Evolutionary conservation across 2,329 filamentous ascomycete genomes (phyloP), one percentile per base, ranked within the genome.

Genomic region (Fusarium odoratissimum): DNA sequence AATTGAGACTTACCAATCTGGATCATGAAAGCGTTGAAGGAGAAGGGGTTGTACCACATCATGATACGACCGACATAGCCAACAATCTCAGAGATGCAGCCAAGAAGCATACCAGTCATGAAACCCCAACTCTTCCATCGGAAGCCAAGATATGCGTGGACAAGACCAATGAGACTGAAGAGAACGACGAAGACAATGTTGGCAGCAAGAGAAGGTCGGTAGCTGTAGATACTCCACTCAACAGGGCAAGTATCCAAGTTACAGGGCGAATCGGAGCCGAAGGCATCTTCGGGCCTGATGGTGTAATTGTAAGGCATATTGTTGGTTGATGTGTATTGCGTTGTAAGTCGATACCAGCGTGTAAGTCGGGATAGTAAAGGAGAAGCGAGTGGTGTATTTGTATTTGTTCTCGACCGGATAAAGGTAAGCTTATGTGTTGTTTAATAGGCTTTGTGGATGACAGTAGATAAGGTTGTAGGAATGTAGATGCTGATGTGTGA

Each of bases 21-120:
- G n/a, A 92, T 85, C 78, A 92, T 85, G 77, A 93, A 93, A 12
- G 86, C 89, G 17, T 77, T 77, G 76, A 91, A 87, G 52, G 78
- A 83, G 76, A 90, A 92, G 0, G 90, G 89, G 74, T 92, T 88
- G 48, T 85, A 69, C 70, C 86, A 85, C 65, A 91, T 82, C 75
- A 90, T 77, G 57, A 92, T 82, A 16, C 91, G 85, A 5, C 90
- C 91, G 3, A 82, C 80, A 70, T 93, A 93, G 23, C 91, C 91
- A 38, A 91, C 76, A 16, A 91, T 84, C 74, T 91, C 90, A 52
- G 84, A 82, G 10, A 86, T 44, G 71, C 86, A 89, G 49, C 91
- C 91, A 23, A 85, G 75, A 11, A 89, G 74, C 84, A 92, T 89
- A 67, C 84, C 85, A 16, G 73, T 71, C 80, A 84, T 84, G 77